A percentile compares a stretch with the other conserved stretches of the same genome.
These are phyloP conservation scores for Colletotrichum musae DNA, from an alignment of 2,329 filamentous ascomycete species.

Conservation along the genomic window DNA sequence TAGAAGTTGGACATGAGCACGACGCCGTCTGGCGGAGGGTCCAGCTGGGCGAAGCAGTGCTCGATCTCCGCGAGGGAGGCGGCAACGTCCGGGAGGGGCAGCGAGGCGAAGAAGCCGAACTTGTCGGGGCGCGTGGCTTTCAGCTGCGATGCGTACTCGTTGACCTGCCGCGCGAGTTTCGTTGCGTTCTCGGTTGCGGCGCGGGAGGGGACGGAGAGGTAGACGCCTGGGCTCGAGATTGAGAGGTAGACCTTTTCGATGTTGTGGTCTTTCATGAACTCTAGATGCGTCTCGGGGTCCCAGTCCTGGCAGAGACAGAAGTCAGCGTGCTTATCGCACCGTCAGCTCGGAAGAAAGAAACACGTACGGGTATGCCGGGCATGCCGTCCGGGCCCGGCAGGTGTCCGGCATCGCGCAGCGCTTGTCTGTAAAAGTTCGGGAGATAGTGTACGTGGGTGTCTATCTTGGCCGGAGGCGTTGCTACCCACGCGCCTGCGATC, in stretches of 20 bases:
- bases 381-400: conserved; percentile 46
- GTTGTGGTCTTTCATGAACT: conserved; percentile 43
- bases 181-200: conserved; percentile 51
- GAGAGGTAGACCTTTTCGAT: conserved; percentile 44
- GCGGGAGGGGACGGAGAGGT: conserved; percentile 43
- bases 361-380: conserved; percentile 45
- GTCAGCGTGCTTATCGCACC: neutral
- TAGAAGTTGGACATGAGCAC: conserved; percentile 66
- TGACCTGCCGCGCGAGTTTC: conserved; percentile 42
- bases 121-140: conserved; percentile 42
- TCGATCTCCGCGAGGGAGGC: conserved; percentile 64
- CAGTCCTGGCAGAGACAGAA: neutral
- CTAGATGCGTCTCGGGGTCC: conserved; percentile 36
- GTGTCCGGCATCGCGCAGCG: conserved; percentile 44
- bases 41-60: conserved; percentile 54
- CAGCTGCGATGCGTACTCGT: conserved; percentile 43
- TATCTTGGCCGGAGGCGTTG: conserved; percentile 35
- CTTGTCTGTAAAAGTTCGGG: conserved; percentile 45
- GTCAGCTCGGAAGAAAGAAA: rapidly evolving
- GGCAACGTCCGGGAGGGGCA: conserved; percentile 66
- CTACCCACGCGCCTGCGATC: neutral
- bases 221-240: conserved; percentile 46
- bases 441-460: conserved; percentile 46
- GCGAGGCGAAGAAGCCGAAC: conserved; percentile 67
- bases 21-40: conserved; percentile 62